Evolutionary conservation across 1,284 basidiomycete species (phyloP).

Genomic region (Garcileccinum viscosum): DNA sequence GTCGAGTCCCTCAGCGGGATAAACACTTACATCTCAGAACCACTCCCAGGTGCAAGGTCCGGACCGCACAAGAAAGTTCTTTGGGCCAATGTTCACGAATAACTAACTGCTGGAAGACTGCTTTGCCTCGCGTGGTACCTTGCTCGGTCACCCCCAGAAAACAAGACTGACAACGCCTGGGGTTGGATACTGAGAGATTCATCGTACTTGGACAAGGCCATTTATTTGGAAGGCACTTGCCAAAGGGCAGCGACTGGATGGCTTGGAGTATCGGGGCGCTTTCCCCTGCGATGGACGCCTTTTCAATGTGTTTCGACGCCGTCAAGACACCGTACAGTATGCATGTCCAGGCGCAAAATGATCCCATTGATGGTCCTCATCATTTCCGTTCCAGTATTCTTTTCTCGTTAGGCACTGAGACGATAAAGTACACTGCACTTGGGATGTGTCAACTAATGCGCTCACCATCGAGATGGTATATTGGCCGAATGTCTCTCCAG

Average conservation of each 20-base stretch:
- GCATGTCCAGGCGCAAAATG: neutral
- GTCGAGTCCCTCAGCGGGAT: slow-evolving; percentile 50
- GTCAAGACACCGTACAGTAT: slow-evolving; percentile 29
- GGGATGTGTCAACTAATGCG: slow-evolving; percentile 35
- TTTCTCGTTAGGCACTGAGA: slow-evolving; percentile 20
- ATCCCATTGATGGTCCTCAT: neutral
- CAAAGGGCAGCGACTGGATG: slow-evolving; percentile 1
- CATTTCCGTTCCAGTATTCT: neutral
- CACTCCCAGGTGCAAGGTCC: slow-evolving; percentile 25
- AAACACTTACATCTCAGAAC: slow-evolving; percentile 57
- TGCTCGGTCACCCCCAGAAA: neutral
- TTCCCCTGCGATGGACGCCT: slow-evolving; percentile 14
- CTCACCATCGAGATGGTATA: neutral
- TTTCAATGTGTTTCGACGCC: slow-evolving; percentile 29
- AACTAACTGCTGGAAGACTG: slow-evolving; percentile 58
- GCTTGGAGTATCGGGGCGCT: slow-evolving; percentile 10
- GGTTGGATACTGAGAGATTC: slow-evolving; percentile 21
- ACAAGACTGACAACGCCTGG: neutral
- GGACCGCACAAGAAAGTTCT: slow-evolving; percentile 45
- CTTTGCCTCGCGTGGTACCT: slow-evolving; percentile 52
- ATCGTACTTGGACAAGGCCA: slow-evolving; percentile 35
- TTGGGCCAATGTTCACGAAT: slow-evolving; percentile 53
- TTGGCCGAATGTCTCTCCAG: slow-evolving; percentile 30
- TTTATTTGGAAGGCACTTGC: slow-evolving; percentile 23
- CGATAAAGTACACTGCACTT: slow-evolving; percentile 41